Evolutionary conservation across 805 yeast species (phyloP), one percentile per base, ranked within the genome.

Genomic region (Pichia cabralensis): DNA sequence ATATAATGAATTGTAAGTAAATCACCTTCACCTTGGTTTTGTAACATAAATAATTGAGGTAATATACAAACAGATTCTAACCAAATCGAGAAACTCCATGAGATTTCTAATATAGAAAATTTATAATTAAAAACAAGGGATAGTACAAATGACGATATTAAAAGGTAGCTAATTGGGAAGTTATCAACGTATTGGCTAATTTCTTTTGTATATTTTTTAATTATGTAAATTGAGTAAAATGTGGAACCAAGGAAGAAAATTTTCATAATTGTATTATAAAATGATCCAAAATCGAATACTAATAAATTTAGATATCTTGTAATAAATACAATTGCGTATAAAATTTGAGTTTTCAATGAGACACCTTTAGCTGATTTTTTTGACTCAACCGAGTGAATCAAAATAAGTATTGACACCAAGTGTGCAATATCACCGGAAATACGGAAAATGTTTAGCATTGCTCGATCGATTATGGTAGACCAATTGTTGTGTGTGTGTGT

Each of bases 61-160:
- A 92, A 60, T 36, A 92, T 86, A 9, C 95, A 94, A 22, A 83
- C 81, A 28, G 89, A 69, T 58, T 92, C 98, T 34, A 92, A 68
- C 96, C 97, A 92, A 33, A 86, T 61, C 12, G 89, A 76, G 50
- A 86, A 92, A 16, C 92, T 68, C 98, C 98, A 92, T 22, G 76
- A 43, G 8, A 83, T 50, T 49, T 83, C 95, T 10, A 67, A 41
- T 10, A 74, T 26, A 0, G 77, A 60, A 58, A 76, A 86, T 34
- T 71, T 69, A 53, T 73, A 69, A 34, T 83, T 76, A 61, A 84
- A 77, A 6, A 85, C 48, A 28, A 85, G 58, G 0, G 76, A 69
- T 19, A 64, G 39, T 3, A 82, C 53, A 6, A 64, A 59, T 1
- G 86, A 65, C 1, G 80, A 85, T 7, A 67, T 75, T 5, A 83